Evolutionary conservation across 2,329 filamentous ascomycete species (phyloP).

Genomic region (Epichloe sp.): DNA sequence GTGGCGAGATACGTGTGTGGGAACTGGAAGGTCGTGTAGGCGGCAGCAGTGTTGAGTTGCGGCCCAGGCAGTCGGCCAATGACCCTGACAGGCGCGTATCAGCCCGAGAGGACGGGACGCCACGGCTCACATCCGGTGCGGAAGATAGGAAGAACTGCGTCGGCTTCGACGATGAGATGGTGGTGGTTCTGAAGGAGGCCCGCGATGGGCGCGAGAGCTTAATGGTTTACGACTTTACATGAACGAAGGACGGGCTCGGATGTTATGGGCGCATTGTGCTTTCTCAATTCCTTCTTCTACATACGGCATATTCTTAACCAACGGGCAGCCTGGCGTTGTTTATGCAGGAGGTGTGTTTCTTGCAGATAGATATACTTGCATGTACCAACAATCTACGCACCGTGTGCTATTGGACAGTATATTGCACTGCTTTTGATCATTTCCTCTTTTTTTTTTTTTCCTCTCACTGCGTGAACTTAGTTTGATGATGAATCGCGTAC

Average conservation of each 20-base stretch:
- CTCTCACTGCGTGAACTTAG: background rate
- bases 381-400: too few relatives aligned
- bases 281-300: too few relatives aligned
- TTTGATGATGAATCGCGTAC: too few relatives aligned
- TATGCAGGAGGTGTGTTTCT: background rate
- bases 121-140: constrained; percentile 14
- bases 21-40: constrained; percentile 62
- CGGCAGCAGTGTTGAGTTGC: constrained; percentile 41
- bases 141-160: constrained; percentile 51
- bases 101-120: background rate
- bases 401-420: too few relatives aligned
- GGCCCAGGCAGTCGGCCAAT: constrained; percentile 20
- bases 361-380: too few relatives aligned
- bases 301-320: background rate
- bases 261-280: background rate
- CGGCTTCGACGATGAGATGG: constrained; percentile 82
- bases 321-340: background rate
- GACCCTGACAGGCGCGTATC: constrained; percentile 11
- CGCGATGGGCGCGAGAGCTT: constrained; percentile 55
- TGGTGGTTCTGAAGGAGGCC: constrained; percentile 71
- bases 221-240: constrained; percentile 77
- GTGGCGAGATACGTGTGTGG: constrained; percentile 65
- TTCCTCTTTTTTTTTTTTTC: background rate
- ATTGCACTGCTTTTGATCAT: background rate
- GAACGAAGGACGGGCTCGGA: background rate